Evolutionary conservation across 305 asterid genomes (phyloP), one percentile per base, ranked within the genome.

Genomic region (Plantago coronopus): DNA sequence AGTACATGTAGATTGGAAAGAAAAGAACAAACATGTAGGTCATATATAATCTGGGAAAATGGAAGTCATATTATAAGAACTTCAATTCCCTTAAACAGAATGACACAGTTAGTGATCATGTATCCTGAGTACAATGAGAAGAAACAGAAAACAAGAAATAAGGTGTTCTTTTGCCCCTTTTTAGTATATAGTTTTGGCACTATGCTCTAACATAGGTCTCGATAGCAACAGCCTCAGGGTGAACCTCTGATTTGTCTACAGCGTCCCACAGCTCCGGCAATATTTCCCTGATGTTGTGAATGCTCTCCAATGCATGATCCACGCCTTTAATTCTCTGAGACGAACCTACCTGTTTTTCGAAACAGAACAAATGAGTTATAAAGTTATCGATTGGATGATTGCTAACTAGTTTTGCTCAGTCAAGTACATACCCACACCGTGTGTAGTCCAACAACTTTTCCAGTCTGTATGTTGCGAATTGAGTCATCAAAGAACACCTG

Each of bases 401-500:
- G 34, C 34, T 27, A 27, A 5, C 7, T 27, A 27, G 34, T 27
- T 27, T 27, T 27, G 5, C 34, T 27, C 2, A 27, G 34, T 27
- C 3, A 27, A 22, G 14, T 50, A 59, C 88, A 47, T 83, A 91
- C 96, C 95, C 91, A 81, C 59, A 91, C 87, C 3, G 98, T 88
- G 23, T 66, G 73, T 50, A 91, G 76, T 38, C 96, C 95, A 59
- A 70, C 62, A 34, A 3, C 51, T 53, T 88, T 86, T 20, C 91
- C 95, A 38, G 81, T 76, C 75, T 88, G 91, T 45, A 88, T 69
- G 66, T 91, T 91, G 66, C 95, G 89, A 46, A 91, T 74, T 0
- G 97, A 86, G 74, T 91, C 97, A 65, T 91, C 98, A 55, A 91
- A 88, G 84, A 88, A 88, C 31, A 91, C 31, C 95, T 91, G 84